A percentile compares a stretch with the other conserved stretches of the same genome.
Evolutionary conservation across 305 asterid species (phyloP).

Genomic region (Fraxinus albicans): DNA sequence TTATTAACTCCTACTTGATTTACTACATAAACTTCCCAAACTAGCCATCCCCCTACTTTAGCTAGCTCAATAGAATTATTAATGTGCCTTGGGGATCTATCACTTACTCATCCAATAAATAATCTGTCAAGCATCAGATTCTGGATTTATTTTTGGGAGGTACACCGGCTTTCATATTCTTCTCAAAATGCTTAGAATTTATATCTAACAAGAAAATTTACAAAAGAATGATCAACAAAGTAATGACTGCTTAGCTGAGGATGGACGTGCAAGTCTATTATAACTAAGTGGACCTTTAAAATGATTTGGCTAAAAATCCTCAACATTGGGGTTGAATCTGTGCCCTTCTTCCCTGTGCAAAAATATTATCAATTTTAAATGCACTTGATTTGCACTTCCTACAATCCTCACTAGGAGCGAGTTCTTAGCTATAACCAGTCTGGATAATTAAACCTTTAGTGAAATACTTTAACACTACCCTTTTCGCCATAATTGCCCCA

Average conservation of each 20-base stretch:
- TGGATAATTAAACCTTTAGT: neutral
- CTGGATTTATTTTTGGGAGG: neutral
- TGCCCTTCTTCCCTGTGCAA: neutral
- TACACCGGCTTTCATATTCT: neutral
- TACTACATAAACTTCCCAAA: neutral
- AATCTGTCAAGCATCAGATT: neutral
- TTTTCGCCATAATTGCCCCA: neutral
- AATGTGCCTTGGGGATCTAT: neutral
- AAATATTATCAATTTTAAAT: neutral
- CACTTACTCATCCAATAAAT: neutral
- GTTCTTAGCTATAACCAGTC: neutral
- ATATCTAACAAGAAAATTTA: neutral
- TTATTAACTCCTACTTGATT: neutral
- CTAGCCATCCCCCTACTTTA: neutral
- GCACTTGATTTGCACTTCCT: neutral
- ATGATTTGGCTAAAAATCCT: neutral
- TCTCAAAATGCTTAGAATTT: neutral
- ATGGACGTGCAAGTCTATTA: neutral
- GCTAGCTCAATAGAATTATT: neutral
- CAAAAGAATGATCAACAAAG: neutral
- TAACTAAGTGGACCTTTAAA: neutral
- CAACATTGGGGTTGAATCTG: neutral
- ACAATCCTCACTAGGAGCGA: neutral
- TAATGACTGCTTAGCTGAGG: neutral
- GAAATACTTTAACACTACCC: neutral